Percentiles rank a stretch among this genome's conserved stretches.
Conservation (phyloP, 352 stramenopile genomes). For the Phytopythium kandeliae region DNA sequence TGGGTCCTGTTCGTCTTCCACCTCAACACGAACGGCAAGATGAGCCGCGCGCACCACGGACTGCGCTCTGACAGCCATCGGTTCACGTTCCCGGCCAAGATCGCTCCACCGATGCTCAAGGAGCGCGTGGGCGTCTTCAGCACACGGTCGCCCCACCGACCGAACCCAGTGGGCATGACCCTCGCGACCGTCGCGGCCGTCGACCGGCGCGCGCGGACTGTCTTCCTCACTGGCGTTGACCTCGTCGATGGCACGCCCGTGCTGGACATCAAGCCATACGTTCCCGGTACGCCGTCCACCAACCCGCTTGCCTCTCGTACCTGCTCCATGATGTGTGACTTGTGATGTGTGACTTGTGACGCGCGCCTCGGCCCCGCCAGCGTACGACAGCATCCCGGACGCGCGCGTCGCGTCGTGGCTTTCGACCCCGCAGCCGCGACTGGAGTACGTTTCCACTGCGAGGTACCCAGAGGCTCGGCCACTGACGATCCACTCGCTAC, state of each 20-base stretch:
- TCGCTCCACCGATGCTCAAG: constrained; percentile 62
- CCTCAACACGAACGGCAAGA: constrained; percentile 87
- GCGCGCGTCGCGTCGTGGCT: constrained; percentile 38
- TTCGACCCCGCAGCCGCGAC: constrained; percentile 21
- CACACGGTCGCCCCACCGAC: constrained; percentile 95
- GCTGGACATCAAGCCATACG: constrained; percentile 98
- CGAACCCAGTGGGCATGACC: constrained; percentile 94
- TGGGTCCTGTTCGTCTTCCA: constrained; percentile 90
- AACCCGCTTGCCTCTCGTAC: too few relatives aligned
- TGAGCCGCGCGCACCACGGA: constrained; percentile 49
- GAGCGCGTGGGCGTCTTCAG: constrained; percentile 92
- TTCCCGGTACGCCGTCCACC: constrained; percentile 52
- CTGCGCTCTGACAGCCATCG: constrained; percentile 69
- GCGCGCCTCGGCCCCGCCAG: constrained; percentile 6
- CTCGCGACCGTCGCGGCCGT: constrained; percentile 86
- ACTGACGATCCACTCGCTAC: too few relatives aligned
- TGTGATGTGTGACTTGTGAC: background rate
- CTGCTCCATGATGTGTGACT: background rate
- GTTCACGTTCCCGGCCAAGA: constrained; percentile 70
- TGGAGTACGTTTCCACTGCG: constrained; percentile 42
- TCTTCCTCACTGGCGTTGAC: constrained; percentile 87
- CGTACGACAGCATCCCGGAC: constrained; percentile 45
- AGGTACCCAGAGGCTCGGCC: too few relatives aligned
- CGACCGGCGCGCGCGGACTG: constrained; percentile 37
- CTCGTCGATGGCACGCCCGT: constrained; percentile 96